Evolutionary conservation across 2,329 filamentous ascomycete species (phyloP), one percentile per base, ranked within the genome.

Genomic region (Cytospora paraplurivora): DNA sequence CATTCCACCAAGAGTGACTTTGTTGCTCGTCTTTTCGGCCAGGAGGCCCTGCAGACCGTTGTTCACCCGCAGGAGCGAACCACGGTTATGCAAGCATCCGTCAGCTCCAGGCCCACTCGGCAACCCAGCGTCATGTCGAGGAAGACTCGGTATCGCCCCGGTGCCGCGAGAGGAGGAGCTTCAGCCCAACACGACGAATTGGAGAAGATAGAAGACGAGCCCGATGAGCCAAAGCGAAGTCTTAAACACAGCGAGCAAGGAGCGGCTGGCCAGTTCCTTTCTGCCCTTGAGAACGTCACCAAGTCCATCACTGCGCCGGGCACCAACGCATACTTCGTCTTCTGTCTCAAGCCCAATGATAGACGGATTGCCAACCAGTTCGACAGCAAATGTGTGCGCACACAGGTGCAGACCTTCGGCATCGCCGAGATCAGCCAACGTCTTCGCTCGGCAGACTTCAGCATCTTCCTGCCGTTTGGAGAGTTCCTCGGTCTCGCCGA

Each of bases 351-450:
- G 77, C 94, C 95, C 27, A 99, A 99, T 70, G 95, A 99, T 74
- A 86, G 95, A 59, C 88, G 95, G 56, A 99, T 99, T 69, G 94
- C 95, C 66, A 99, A 99, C 70, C 95, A 99, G 72, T 99, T 98
- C 71, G 95, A 99, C 76, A 97, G 93, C 84, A 98, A 98, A 76
- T 99, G 95, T 74, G 95, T 99, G 27, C 88, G 95, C 4, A 91
- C 91, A 12, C 95, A 99, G 74, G 85, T 99, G 1, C 94, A 98
- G 73, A 96, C 93, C 0, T 92, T 98, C 69, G 95, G 95, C 37
- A 96, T 99, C 71, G 93, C 93, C 1, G 95, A 99, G 74, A 97
- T 99, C 75, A 97, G 93, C 73, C 93, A 97, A 73, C 86, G 95
- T 21, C 82, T 99, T 47, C 87, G 93, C 56, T 94, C 94, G 62